Conservation (phyloP, 345 rosid genomes). For the Hibiscus mutabilis region DNA sequence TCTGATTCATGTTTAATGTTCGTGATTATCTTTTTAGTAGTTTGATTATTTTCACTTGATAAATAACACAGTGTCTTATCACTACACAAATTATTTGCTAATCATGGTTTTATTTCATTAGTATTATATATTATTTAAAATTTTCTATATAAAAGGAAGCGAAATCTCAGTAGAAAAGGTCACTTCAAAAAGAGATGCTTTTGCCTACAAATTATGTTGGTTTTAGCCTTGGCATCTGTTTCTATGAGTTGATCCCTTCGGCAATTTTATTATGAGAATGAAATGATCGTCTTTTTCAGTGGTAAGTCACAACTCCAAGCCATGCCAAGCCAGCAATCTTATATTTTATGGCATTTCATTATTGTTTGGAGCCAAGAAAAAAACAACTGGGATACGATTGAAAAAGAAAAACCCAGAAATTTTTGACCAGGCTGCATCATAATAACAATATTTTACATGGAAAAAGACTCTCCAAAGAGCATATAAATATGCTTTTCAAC, state of each 20-base stretch:
- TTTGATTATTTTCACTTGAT: too few relatives aligned
- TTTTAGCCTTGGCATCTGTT: background rate
- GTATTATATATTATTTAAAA: too few relatives aligned
- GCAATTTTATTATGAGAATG: background rate
- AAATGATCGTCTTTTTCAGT: background rate
- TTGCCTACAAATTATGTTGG: background rate
- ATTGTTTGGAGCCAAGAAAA: background rate
- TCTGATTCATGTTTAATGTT: too few relatives aligned
- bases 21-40: too few relatives aligned
- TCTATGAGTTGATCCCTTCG: background rate
- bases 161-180: background rate
- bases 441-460: background rate
- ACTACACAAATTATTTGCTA: too few relatives aligned
- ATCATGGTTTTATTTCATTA: too few relatives aligned
- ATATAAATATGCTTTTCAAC: too few relatives aligned
- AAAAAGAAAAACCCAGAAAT: background rate
- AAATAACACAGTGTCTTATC: too few relatives aligned
- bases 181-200: background rate
- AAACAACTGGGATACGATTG: background rate
- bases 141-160: background rate
- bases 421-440: background rate
- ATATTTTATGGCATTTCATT: background rate
- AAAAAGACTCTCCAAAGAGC: background rate
- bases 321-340: background rate
- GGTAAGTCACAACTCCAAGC: background rate